Evolutionary conservation across 768 basidiomycete genomes (phyloP).

Genomic region (Neoboletus brunneissimus): DNA sequence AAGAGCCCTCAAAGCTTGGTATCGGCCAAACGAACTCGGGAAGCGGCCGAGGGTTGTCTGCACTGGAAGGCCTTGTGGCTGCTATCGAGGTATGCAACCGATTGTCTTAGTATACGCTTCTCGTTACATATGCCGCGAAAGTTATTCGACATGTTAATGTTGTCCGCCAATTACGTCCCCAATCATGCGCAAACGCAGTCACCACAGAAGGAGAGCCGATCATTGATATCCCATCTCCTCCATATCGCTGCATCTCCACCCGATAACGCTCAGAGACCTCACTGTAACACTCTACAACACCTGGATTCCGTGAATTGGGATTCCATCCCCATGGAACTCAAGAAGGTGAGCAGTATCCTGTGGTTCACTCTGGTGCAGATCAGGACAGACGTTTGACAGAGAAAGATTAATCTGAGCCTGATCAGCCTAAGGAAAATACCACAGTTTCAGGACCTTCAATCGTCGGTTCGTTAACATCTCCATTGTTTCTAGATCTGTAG

Average conservation of each 20-base stretch:
- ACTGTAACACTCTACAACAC: slow-evolving; percentile 46
- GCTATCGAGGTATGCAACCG: slow-evolving; percentile 56
- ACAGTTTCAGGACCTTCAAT: slow-evolving; percentile 50
- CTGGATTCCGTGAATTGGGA: slow-evolving; percentile 61
- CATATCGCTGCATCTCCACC: slow-evolving; percentile 60
- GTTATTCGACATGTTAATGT: slow-evolving; percentile 39
- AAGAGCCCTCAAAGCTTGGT: slow-evolving; percentile 48
- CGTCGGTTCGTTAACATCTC: slow-evolving; percentile 38
- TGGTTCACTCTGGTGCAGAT: background rate
- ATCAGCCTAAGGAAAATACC: slow-evolving; percentile 47
- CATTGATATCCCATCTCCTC: slow-evolving; percentile 46
- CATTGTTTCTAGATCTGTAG: background rate
- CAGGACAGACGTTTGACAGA: slow-evolving; percentile 34
- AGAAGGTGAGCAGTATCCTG: slow-evolving; percentile 43
- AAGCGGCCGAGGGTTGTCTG: slow-evolving; percentile 55
- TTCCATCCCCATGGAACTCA: slow-evolving; percentile 55
- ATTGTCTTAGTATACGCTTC: background rate
- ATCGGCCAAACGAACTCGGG: slow-evolving; percentile 55
- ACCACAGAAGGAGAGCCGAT: slow-evolving; percentile 28
- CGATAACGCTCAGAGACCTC: slow-evolving; percentile 52
- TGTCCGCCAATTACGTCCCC: slow-evolving; percentile 10
- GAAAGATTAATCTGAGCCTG: slow-evolving; percentile 55
- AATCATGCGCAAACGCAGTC: slow-evolving; percentile 18
- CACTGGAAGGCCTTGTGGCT: slow-evolving; percentile 68
- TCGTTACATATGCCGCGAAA: slow-evolving; percentile 33